These are phyloP conservation scores for Malus hybrid DNA, from an alignment of 331 rosid genomes.

Conservation along the genomic window DNA sequence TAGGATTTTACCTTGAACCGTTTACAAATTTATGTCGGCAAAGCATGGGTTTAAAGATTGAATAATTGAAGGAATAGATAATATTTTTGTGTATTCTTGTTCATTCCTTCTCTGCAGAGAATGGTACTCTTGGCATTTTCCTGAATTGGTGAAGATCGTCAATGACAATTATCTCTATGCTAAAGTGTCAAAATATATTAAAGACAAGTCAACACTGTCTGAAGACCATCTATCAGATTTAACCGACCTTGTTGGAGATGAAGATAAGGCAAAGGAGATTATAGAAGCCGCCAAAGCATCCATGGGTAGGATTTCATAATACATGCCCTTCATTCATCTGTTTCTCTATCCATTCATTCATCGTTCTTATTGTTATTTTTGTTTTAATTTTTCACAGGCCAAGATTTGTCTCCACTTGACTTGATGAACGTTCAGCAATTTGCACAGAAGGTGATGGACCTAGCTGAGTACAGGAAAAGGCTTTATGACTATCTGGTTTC, in stretches of 20 bases:
- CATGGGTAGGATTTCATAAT: conserved; percentile 55
- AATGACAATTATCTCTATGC: conserved; percentile 86
- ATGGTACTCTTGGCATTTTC: conserved; percentile 99
- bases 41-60: too few relatives aligned
- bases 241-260: conserved; percentile 79
- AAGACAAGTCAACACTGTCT: conserved; percentile 67
- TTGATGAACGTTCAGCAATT: conserved; percentile 88
- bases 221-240: conserved; percentile 60
- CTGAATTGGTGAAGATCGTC: conserved; percentile 91
- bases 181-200: conserved; percentile 59
- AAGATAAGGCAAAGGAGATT: conserved; percentile 90
- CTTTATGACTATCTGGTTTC: conserved; percentile 74
- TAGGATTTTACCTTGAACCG: background rate
- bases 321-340: background rate
- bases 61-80: too few relatives aligned
- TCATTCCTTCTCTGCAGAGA: conserved; percentile 45
- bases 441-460: conserved; percentile 89
- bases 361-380: background rate
- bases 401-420: conserved; percentile 87
- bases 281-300: conserved; percentile 98
- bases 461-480: conserved; percentile 76
- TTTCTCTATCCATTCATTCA: conserved; percentile 3
- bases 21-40: too few relatives aligned
- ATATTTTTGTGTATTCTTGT: background rate
- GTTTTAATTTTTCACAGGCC: conserved; percentile 46